Evolutionary conservation across 495 filamentous ascomycete genomes (phyloP).

Genomic region (Penicillium arizonense): DNA sequence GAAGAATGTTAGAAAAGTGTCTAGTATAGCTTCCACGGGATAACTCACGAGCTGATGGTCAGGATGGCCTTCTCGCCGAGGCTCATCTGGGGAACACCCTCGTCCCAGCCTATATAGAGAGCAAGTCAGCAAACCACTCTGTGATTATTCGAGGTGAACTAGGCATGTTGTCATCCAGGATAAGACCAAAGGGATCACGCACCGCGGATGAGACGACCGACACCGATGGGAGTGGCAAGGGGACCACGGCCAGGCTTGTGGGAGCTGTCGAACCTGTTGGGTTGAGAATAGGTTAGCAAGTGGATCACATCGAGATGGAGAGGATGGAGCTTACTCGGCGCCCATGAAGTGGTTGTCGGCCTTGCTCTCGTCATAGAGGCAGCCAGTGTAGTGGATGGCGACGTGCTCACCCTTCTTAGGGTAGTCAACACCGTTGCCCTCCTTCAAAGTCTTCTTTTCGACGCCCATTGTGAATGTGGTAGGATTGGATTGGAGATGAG

Average conservation of each 20-base stretch:
- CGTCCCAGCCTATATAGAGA: conserved; percentile 70
- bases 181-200: conserved; percentile 9
- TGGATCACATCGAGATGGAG: background rate
- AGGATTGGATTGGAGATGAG: background rate
- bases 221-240: conserved; percentile 67
- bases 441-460: conserved; percentile 37
- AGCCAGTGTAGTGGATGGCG: conserved; percentile 82
- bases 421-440: conserved; percentile 51
- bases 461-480: conserved; percentile 52
- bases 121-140: conserved; percentile 1
- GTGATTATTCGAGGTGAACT: background rate
- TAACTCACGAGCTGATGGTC: conserved; percentile 69
- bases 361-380: conserved; percentile 62
- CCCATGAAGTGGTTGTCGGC: conserved; percentile 45
- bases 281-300: background rate
- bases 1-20: conserved; percentile 22
- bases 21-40: background rate
- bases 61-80: conserved; percentile 79
- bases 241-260: conserved; percentile 51
- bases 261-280: conserved; percentile 74
- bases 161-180: background rate
- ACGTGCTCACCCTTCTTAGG: conserved; percentile 67
- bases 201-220: conserved; percentile 79
- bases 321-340: conserved; percentile 37
- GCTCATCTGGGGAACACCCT: conserved; percentile 75